Base-by-base conservation (phyloP, 805 yeast genomes). In the Candida awuae region DNA sequence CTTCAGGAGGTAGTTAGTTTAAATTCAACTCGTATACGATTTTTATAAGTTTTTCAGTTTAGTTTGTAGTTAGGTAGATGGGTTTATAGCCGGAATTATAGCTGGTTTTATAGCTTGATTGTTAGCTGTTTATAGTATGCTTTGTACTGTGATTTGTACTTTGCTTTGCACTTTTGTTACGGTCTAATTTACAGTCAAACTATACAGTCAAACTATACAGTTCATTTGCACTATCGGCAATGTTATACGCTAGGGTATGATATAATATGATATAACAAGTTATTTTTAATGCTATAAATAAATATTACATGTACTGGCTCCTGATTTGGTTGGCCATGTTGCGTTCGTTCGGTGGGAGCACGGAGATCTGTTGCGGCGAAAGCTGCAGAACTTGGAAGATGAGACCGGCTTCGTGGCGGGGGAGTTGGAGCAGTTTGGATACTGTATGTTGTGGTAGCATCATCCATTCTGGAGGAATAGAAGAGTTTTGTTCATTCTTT, bases 391-490 rank as follows among this genome's bases (percentile, higher is more conserved):
- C 76, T 54, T 73, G 79, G 15, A 71, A 73, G 31, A 74, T 66
- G 48, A 73, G 59, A 39, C 67, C 65, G 20, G 82, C 81, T 55
- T 80, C 83, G 34, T 72, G 71, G 26, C 68, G 70, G 8, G 77
- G 71, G 44, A 80, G 58, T 20, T 62, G 59, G 16, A 68, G 56
- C 29, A 80, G 61, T 55, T 75, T 79, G 16, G 62, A 61, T 42
- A 67, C 69, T 4, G 80, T 67, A 37, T 60, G 59, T 32, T 63
- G 64, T 30, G 79, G 71, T 26, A 76, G 57, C 20, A 65, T 59
- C 8, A 71, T 55, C 77, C 77, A 73, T 43, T 63, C 63, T 8
- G 69, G 64, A 35, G 57, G 59, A 17, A 53, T 32, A 9, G 30
- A 8, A 14, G 12, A 17, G 14, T 29, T 33, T 14, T 18, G 35